These are phyloP conservation scores for Yarrowia porcina DNA, from an alignment of 805 yeast species.

Conservation along the genomic window DNA sequence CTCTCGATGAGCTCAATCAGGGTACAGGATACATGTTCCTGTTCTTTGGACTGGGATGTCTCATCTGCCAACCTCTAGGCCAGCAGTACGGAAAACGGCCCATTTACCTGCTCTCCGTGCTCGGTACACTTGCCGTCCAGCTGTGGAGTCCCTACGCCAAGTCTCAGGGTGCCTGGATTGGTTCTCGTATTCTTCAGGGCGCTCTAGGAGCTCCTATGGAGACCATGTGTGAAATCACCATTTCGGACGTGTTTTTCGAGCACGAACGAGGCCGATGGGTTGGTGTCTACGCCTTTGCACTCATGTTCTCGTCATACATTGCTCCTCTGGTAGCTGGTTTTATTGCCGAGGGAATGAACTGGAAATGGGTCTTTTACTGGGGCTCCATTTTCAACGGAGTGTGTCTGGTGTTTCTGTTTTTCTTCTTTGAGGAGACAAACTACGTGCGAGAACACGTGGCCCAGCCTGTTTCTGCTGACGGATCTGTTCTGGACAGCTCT, in stretches of 20 bases:
- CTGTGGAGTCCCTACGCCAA: conserved; percentile 46
- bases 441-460: conserved; percentile 24
- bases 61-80: conserved; percentile 53
- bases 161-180: conserved; percentile 42
- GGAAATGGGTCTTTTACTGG: conserved; percentile 28
- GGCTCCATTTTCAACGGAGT: conserved; percentile 26
- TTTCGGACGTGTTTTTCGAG: conserved; percentile 69
- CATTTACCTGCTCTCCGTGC: conserved; percentile 42
- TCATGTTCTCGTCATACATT: conserved; percentile 34
- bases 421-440: conserved; percentile 27
- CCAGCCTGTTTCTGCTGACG: not conserved
- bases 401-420: conserved; percentile 15
- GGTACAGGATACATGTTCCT: conserved; percentile 52
- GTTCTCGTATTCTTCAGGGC: conserved; percentile 43
- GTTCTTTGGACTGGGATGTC: conserved; percentile 51
- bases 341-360: conserved; percentile 18
- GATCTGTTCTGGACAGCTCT: not conserved
- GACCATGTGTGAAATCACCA: conserved; percentile 61
- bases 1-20: conserved; percentile 44
- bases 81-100: conserved; percentile 51
- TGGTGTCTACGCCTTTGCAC: conserved; percentile 70
- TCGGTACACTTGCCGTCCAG: conserved; percentile 43
- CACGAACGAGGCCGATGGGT: conserved; percentile 73
- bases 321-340: conserved; percentile 20
- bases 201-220: conserved; percentile 73